Evolutionary conservation across 2,329 filamentous ascomycete genomes (phyloP).

Genomic region (Lasiodiplodia sp.): DNA sequence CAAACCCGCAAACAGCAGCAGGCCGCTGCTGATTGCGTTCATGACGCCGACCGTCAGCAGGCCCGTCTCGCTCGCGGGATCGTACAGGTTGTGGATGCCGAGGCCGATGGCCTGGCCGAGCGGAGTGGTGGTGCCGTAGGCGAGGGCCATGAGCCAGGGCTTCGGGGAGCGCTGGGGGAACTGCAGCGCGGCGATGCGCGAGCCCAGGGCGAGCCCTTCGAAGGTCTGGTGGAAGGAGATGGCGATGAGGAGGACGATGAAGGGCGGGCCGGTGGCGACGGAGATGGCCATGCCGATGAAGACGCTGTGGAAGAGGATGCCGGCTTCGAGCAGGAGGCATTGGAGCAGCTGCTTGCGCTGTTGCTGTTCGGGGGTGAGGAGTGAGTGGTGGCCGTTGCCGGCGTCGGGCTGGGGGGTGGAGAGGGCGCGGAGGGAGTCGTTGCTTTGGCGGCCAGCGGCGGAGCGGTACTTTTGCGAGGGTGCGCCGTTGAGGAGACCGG

Average conservation of each 20-base stretch:
- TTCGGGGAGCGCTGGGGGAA: conserved; percentile 77
- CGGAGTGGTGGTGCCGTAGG: conserved; percentile 66
- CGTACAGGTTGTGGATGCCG: conserved; percentile 58
- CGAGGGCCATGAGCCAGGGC: conserved; percentile 74
- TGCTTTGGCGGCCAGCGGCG: not conserved
- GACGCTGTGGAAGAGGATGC: conserved; percentile 80
- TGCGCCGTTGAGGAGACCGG: conserved; percentile 41
- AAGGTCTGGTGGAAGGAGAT: conserved; percentile 77
- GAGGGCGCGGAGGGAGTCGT: conserved; percentile 6
- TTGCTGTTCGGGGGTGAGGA: conserved; percentile 31
- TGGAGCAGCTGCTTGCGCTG: conserved; percentile 73
- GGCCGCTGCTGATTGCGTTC: conserved; percentile 57
- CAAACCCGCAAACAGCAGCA: conserved; percentile 58
- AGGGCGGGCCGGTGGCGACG: conserved; percentile 70
- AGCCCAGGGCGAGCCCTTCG: conserved; percentile 73
- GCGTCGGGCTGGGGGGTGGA: not conserved
- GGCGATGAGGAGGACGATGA: conserved; percentile 71
- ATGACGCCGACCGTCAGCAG: conserved; percentile 59
- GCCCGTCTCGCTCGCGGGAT: conserved; percentile 56
- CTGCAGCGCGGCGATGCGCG: conserved; percentile 71
- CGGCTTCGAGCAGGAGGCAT: conserved; percentile 77
- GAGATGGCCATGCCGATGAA: conserved; percentile 78
- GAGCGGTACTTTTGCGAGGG: conserved; percentile 34
- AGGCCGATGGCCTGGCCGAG: conserved; percentile 60
- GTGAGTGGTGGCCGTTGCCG: not conserved